Evolutionary conservation across 768 basidiomycete species (phyloP), one percentile per base, ranked within the genome.

Genomic region (Hericium alpestre): DNA sequence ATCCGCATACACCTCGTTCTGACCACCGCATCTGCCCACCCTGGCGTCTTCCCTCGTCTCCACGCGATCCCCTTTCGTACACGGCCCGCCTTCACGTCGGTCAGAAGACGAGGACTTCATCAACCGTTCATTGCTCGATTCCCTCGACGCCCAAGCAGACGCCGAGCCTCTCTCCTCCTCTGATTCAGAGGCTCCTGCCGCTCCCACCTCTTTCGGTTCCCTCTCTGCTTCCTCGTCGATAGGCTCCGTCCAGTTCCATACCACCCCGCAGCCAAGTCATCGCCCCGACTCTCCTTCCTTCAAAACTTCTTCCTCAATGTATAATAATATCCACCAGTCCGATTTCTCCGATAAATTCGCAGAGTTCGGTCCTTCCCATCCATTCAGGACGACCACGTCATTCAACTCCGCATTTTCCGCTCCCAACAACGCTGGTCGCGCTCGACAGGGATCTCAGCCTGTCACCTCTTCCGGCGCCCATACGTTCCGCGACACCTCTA

Each of bases 71-170:
- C 61, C 67, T 12, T 66, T 65, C 58, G 61, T 67, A 41, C 65
- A 70, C 60, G 58, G 57, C 54, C 64, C 51, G 56, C 64, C 56
- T 58, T 60, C 47, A 54, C 69, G 60, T 38, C 64, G 63, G 51
- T 59, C 66, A 32, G 61, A 65, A 50, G 85, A 83, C 80, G 89
- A 91, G 80, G 88, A 87, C 72, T 83, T 84, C 65, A 89, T 91
- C 69, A 91, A 90, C 75, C 84, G 84, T 69, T 90, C 88, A 55
- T 79, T 91, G 58, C 73, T 91, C 63, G 89, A 87, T 70, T 86
- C 84, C 43, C 79, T 92, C 67, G 83, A 91, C 79, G 86, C 84
- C 55, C 83, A 88, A 71, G 87, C 84, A 53, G 88, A 90, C 79
- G 79, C 86, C 56, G 87, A 90, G 69, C 86, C 85, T 50, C 67